Evolutionary conservation across 2,329 filamentous ascomycete species (phyloP), one percentile per base, ranked within the genome.

Genomic region (Penicillium brasilianum): DNA sequence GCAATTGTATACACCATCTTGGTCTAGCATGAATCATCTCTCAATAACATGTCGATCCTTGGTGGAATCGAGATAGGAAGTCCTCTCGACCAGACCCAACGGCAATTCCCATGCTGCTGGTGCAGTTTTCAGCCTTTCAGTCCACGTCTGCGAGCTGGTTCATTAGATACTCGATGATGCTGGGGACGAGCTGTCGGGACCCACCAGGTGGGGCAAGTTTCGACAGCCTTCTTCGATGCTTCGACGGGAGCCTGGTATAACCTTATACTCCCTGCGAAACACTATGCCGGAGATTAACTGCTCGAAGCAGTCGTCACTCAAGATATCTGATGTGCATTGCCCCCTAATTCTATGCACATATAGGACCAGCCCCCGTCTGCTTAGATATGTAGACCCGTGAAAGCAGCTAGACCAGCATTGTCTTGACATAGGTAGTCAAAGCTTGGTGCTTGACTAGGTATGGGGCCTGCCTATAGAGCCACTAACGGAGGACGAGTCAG

Each of bases 1-100:
- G 74, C 72, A 74, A 76, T 76, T 66, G 52, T 44, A 58, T 52
- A 32, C 32, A 46, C 20, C 39, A 28, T 60, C 61, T 39, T 62
- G 52, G 48, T 55, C 55, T 55, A 28, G 20, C 55, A 58, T 58
- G 30, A 39, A 34, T 57, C 16, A 55, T 39, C 34, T 49, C 34
- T 25, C 34, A 55, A 22, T 18, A 20, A 30, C 52, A 22, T 56
- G 58, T 43, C 36, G 37, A 57, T 44, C 55, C 28, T 14, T 3
- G 14, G 28, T 8, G 25, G 9, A 10, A 9, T 10, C 14, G 18
- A 16, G 9, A 18, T 3, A 18, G 11, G 3, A 20, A 1, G 13
- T 20, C 2, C 4, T 18, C 13, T 13, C 3, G 4, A 28, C 13
- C 55, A 30, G 44, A 32, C 25, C 34, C 55, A 61, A 43, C 50